phyloP scores from a whole-genome alignment of 2,329 filamentous ascomycete species.

The Colletotrichum lentis region DNA sequence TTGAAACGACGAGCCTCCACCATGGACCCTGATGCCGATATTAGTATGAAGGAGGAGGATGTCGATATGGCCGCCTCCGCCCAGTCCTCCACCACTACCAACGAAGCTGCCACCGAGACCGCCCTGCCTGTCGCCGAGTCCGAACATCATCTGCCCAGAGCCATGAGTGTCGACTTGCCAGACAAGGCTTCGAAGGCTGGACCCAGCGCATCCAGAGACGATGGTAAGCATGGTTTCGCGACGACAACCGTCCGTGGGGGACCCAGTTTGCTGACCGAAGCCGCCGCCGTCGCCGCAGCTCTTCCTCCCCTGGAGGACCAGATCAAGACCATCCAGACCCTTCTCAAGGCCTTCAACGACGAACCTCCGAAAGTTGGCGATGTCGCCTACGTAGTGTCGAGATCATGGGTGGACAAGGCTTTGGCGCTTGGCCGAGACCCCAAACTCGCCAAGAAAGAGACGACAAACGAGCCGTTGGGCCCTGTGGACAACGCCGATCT shows the following conservation, averaged over 20 bases:
- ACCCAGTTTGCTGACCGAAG: constrained; percentile 9
- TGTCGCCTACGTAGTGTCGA: constrained; percentile 79
- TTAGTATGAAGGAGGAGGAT: constrained; percentile 42
- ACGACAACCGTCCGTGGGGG: too few species aligned
- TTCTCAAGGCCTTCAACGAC: constrained; percentile 63
- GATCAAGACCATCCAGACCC: constrained; percentile 73
- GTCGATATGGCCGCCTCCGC: constrained; percentile 32
- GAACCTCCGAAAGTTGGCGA: constrained; percentile 72
- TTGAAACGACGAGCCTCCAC: constrained; percentile 70
- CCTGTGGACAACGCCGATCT: constrained; percentile 90
- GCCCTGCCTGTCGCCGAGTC: constrained; percentile 21
- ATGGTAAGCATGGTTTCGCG: constrained; percentile 15
- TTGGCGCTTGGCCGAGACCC: constrained; percentile 69
- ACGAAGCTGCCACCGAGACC: constrained; percentile 8
- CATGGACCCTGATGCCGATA: constrained; percentile 62
- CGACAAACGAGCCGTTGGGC: constrained; percentile 70
- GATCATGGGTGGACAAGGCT: constrained; percentile 79
- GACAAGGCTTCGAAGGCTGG: constrained; percentile 40
- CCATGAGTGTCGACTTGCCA: constrained; percentile 53
- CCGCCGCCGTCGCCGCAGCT: constrained; percentile 41
- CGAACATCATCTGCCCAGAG: constrained; percentile 45
- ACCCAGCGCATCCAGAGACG: constrained; percentile 11
- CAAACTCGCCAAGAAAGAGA: constrained; percentile 65
- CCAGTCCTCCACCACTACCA: background rate
- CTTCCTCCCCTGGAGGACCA: constrained; percentile 63